A percentile compares a stretch with the other conserved stretches of the same genome.
Conservation (phyloP, 345 rosid genomes). For the Brassica juncea region DNA sequence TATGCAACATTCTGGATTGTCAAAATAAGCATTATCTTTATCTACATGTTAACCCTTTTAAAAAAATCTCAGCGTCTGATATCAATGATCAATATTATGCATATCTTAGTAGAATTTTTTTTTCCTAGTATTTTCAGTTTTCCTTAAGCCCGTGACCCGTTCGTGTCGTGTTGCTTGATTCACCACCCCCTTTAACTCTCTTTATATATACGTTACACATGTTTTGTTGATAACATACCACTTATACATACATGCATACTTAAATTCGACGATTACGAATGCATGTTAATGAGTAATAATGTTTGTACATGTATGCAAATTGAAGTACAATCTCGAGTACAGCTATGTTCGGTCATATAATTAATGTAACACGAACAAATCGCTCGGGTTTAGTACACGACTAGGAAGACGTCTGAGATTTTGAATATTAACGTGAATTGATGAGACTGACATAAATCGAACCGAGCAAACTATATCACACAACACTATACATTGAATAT, state of each 20-base stretch:
- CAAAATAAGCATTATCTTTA: constrained; percentile 18
- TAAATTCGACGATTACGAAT: constrained; percentile 8
- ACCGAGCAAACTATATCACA: background rate
- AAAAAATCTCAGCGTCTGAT: constrained; percentile 21
- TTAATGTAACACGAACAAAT: background rate
- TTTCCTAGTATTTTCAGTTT: background rate
- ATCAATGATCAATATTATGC: constrained; percentile 2
- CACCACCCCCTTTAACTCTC: background rate
- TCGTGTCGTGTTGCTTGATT: constrained; percentile 33
- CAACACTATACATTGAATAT: background rate
- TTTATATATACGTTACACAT: background rate
- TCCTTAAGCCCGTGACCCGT: constrained; percentile 27
- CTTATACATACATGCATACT: constrained; percentile 12
- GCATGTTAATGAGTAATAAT: constrained; percentile 6
- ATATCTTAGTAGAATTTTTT: background rate
- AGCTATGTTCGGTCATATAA: background rate
- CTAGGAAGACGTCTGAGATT: background rate
- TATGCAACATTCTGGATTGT: constrained; percentile 17
- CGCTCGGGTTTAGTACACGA: background rate
- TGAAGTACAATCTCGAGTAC: background rate
- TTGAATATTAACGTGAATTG: background rate
- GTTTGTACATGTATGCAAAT: background rate
- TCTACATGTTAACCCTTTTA: constrained; percentile 22
- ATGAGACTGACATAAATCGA: background rate
- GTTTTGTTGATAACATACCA: background rate